Conservation (phyloP, 2,329 filamentous ascomycete genomes). For the Pseudonectria foliicola region DNA sequence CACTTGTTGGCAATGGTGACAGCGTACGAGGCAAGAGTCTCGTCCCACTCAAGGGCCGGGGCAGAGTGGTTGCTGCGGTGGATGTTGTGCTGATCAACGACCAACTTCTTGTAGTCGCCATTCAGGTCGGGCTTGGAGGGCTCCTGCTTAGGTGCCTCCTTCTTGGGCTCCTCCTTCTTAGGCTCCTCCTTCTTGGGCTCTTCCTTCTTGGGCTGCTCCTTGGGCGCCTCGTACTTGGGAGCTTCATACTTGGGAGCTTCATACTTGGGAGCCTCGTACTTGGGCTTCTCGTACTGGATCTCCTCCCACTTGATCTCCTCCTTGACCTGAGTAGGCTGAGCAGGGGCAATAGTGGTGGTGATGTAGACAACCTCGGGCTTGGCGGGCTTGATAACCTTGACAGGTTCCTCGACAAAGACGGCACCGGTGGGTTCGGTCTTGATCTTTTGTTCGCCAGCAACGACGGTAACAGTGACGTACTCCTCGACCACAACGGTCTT, state of each 20-base stretch:
- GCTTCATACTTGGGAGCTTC: background rate
- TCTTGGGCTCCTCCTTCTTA: background rate
- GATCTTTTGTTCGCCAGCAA: conserved; percentile 21
- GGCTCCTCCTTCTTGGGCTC: background rate
- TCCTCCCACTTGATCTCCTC: background rate
- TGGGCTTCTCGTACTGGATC: background rate
- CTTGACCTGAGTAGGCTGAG: conserved; percentile 1
- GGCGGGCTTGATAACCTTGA: conserved; percentile 5
- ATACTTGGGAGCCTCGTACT: background rate
- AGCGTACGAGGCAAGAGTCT: conserved; percentile 57
- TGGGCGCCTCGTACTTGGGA: background rate
- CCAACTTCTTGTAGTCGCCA: conserved; percentile 31
- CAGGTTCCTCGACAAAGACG: conserved; percentile 18
- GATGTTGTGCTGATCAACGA: conserved; percentile 72
- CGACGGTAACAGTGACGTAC: conserved; percentile 39
- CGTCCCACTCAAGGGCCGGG: conserved; percentile 57
- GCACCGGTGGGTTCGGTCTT: conserved; percentile 13
- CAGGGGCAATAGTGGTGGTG: conserved; percentile 1
- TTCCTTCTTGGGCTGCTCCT: background rate
- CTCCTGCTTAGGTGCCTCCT: background rate
- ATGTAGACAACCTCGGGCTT: too few species aligned
- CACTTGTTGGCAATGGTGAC: conserved; percentile 57
- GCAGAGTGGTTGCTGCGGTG: conserved; percentile 80
- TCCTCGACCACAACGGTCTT: conserved; percentile 36
- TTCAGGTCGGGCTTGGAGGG: conserved; percentile 6